phyloP scores from a whole-genome alignment of 768 basidiomycete genomes.

The Chiua virens region DNA sequence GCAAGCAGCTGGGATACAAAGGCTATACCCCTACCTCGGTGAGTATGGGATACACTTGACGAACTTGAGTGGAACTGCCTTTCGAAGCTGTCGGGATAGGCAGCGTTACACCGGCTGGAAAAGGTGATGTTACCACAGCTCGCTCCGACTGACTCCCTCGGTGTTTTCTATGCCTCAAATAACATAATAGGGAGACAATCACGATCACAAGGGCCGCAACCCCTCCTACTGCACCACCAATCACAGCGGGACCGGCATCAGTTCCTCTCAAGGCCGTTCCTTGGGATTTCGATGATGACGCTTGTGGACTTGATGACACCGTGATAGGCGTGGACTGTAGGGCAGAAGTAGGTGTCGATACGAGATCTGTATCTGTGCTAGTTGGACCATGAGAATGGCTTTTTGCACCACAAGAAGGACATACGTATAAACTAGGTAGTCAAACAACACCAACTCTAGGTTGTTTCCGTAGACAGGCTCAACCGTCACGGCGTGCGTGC shows the following conservation, averaged over 20 bases:
- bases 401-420: background rate
- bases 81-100: background rate
- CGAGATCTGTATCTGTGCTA: background rate
- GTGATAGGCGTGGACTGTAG: too few species aligned
- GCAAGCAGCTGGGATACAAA: too few species aligned
- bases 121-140: background rate
- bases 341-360: background rate
- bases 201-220: background rate
- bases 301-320: too few species aligned
- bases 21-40: too few species aligned
- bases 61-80: background rate
- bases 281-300: background rate
- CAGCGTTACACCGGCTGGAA: background rate
- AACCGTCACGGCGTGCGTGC: constrained; percentile 4
- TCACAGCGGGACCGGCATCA: background rate
- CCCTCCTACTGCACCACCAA: constrained; percentile 5
- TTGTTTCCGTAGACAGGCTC: background rate
- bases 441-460: constrained; percentile 9
- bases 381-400: background rate
- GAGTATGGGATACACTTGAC: too few species aligned
- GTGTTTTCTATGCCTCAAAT: background rate
- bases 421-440: constrained; percentile 19
- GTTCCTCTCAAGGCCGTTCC: background rate
- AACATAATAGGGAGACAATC: background rate
- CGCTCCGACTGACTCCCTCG: background rate